Evolutionary conservation across 2,329 filamentous ascomycete species (phyloP).

Genomic region (Leptosphaerulina australis): DNA sequence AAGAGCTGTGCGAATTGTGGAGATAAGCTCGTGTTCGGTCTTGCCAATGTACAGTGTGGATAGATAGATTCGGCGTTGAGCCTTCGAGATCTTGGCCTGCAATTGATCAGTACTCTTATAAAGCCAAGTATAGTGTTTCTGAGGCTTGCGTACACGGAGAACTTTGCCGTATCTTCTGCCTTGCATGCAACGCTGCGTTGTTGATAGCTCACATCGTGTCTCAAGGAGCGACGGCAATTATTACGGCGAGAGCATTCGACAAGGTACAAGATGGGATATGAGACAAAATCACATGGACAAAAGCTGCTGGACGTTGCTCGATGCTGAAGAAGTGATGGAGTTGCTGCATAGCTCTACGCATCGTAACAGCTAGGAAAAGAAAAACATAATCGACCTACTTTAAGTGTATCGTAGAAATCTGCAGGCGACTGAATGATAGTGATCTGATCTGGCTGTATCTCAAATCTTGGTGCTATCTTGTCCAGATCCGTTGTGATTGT

Average conservation of each 20-base stretch:
- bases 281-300: no score
- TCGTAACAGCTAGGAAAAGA: neutral
- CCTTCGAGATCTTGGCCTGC: slow-evolving; percentile 74
- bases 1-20: slow-evolving; percentile 76
- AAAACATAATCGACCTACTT: slow-evolving; percentile 60
- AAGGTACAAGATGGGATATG: no score
- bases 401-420: slow-evolving; percentile 91
- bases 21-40: slow-evolving; percentile 85
- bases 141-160: neutral
- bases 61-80: slow-evolving; percentile 81
- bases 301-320: neutral
- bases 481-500: slow-evolving; percentile 77
- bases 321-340: neutral
- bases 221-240: neutral
- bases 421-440: slow-evolving; percentile 76
- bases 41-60: slow-evolving; percentile 98
- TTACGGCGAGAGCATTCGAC: neutral
- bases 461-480: slow-evolving; percentile 86
- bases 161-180: neutral
- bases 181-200: neutral
- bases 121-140: neutral
- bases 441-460: slow-evolving; percentile 80
- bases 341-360: neutral
- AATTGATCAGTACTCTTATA: slow-evolving; percentile 17
- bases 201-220: neutral